Evolutionary conservation across 495 filamentous ascomycete species (phyloP).

Genomic region (Parathielavia appendiculata): DNA sequence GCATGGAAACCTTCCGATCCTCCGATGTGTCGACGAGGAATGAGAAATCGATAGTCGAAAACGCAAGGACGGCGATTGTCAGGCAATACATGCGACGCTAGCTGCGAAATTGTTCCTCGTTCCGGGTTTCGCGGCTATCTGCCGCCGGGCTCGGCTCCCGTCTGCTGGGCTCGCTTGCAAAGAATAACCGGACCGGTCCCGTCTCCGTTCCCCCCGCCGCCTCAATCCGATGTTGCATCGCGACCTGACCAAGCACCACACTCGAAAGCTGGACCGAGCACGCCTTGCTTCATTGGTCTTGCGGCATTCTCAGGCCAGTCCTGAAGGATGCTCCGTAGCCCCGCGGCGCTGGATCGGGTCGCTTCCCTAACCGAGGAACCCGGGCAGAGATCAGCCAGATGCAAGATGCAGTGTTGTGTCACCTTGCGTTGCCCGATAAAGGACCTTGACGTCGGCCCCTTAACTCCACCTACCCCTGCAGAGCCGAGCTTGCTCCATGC

Average conservation of each 20-base stretch:
- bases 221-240: background rate
- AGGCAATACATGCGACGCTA: no score
- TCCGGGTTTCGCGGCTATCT: background rate
- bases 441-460: background rate
- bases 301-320: background rate
- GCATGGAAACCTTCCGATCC: no score
- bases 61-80: no score
- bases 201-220: background rate
- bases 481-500: no score
- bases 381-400: background rate
- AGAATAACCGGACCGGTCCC: background rate
- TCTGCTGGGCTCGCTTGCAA: conserved; percentile 5
- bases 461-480: background rate
- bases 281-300: conserved; percentile 4
- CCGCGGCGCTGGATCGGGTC: background rate
- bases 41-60: no score
- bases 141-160: conserved; percentile 9
- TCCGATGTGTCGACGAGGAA: no score
- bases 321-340: no score
- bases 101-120: background rate
- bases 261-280: background rate
- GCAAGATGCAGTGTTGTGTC: background rate
- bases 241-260: no score
- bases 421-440: background rate
- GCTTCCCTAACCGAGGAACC: background rate